Percentiles rank a stretch among this genome's conserved stretches.
Evolutionary conservation across 176 grass and related monocot genomes (phyloP).

Genomic region (Raddia distichophylla): DNA sequence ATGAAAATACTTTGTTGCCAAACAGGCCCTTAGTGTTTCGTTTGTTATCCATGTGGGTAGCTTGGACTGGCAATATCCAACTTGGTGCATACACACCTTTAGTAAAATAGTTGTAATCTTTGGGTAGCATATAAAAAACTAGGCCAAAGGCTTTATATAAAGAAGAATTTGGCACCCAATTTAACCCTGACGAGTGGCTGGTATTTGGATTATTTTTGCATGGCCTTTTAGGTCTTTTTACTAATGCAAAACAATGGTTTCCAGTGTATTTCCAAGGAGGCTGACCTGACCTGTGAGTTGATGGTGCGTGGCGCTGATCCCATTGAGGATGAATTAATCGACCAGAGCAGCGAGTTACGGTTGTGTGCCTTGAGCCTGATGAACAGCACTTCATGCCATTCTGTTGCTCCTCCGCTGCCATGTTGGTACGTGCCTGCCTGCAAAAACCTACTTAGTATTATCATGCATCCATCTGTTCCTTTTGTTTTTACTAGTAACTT

Average conservation of each 20-base stretch:
- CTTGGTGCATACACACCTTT: background rate
- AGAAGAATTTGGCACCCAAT: background rate
- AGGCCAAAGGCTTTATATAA: background rate
- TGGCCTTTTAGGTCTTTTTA: background rate
- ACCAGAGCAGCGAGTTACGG: background rate
- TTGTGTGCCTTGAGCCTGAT: slow-evolving; percentile 27
- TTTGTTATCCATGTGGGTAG: slow-evolving; percentile 12
- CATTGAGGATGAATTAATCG: background rate
- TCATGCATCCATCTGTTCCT: background rate
- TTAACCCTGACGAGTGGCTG: background rate
- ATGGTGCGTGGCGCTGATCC: background rate
- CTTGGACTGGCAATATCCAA: background rate
- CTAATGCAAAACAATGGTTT: slow-evolving; percentile 1
- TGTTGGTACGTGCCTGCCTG: background rate
- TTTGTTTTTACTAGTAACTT: background rate
- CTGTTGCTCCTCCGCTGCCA: background rate
- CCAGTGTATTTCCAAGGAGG: background rate
- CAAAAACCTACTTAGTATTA: background rate
- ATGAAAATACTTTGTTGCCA: too few relatives aligned
- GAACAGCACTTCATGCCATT: background rate
- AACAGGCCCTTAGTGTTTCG: too few relatives aligned
- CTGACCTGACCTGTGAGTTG: background rate
- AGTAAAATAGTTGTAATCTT: background rate
- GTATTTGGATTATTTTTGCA: too few relatives aligned
- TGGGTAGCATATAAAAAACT: background rate